Evolutionary conservation across 768 basidiomycete genomes (phyloP).

Genomic region (Rhodotorula toruloides): DNA sequence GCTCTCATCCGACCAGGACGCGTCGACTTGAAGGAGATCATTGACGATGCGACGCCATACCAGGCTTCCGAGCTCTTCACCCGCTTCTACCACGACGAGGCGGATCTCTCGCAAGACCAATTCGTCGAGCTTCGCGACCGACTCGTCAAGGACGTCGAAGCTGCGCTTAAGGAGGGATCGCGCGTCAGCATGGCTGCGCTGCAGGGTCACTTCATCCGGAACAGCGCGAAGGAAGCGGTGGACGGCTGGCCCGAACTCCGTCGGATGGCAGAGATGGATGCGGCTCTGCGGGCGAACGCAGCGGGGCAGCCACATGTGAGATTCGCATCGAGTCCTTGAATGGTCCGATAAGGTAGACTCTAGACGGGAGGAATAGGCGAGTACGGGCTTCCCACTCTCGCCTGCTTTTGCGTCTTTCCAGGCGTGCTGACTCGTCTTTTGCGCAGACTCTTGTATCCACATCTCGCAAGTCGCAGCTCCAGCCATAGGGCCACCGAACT

Average conservation of each 20-base stretch:
- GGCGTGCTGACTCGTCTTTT: no score
- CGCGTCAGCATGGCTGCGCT: constrained; percentile 90
- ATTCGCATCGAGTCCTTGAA: constrained; percentile 13
- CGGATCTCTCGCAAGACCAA: constrained; percentile 47
- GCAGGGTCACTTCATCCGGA: constrained; percentile 89
- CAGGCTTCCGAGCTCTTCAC: constrained; percentile 75
- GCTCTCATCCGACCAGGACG: constrained; percentile 93
- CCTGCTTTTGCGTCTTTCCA: no score
- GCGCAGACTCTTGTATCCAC: no score
- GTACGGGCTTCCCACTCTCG: no score
- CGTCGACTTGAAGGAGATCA: constrained; percentile 74
- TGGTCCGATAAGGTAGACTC: no score
- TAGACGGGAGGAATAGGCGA: no score
- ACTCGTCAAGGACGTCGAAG: constrained; percentile 57
- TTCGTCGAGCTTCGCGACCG: constrained; percentile 53
- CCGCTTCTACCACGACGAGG: constrained; percentile 66
- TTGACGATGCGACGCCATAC: constrained; percentile 77
- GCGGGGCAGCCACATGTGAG: constrained; percentile 2
- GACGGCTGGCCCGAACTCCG: constrained; percentile 41
- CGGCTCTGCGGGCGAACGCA: not conserved
- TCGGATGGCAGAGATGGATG: constrained; percentile 28
- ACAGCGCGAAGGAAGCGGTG: constrained; percentile 44
- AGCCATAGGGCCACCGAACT: no score
- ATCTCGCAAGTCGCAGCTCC: no score
- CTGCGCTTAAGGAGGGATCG: constrained; percentile 55